Base-by-base conservation (phyloP, 1,139 yeast genomes). In the Scheffersomyces segobiensis region DNA sequence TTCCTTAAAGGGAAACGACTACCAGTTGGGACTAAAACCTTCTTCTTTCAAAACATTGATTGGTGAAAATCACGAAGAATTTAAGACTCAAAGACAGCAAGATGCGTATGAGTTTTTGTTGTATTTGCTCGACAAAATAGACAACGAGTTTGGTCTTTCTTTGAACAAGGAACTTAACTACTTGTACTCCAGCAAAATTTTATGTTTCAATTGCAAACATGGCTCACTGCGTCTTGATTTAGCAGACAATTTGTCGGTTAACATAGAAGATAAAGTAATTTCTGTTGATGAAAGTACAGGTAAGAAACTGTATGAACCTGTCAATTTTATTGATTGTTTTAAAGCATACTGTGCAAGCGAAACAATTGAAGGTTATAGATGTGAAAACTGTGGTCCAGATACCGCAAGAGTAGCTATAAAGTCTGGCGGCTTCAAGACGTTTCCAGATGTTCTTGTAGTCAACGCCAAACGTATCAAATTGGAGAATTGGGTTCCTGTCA, bases 51-150 rank as follows among this genome's bases (percentile, higher is more conserved):
- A 93, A 71, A 77, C 84, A 3, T 76, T 92, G 32, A 79, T 96
- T 57, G 98, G 97, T 1, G 83, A 83, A 57, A 86, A 86, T 52
- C 96, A 95, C 71, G 80, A 82, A 18, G 99, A 95, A 68, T 95
- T 95, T 67, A 81, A 88, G 53, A 88, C 97, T 0, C 91, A 88
- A 81, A 85, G 87, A 65, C 99, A 95, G 69, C 99, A 95, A 71
- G 99, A 95, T 77, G 96, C 98, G 0, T 90, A 88, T 78, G 99
- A 95, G 71, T 96, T 93, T 69, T 82, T 93, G 71, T 76, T 85
- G 10, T 88, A 87, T 69, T 73, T 93, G 21, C 67, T 88, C 49
- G 91, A 88, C 59, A 82, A 85, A 63, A 71, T 91, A 47, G 95
- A 89, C 63, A 75, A 75, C 52, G 86, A 88, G 14, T 68, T 75